Evolutionary conservation across 345 rosid genomes (phyloP).

Genomic region (Eutrema yunnanense): DNA sequence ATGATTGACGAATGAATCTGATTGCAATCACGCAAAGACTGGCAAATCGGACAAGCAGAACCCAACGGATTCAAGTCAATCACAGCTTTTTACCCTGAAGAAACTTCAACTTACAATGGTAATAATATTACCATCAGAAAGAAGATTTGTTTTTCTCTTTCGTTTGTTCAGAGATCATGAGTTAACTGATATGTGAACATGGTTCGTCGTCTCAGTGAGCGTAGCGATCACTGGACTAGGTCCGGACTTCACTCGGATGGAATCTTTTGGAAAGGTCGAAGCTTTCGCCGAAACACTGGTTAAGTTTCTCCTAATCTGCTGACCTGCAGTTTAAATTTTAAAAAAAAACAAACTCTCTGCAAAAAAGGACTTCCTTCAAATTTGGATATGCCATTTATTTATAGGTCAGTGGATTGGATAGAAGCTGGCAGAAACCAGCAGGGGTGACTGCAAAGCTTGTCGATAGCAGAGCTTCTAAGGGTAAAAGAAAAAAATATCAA

Average conservation of each 20-base stretch:
- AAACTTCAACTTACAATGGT: constrained; percentile 62
- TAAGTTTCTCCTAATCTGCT: constrained; percentile 1
- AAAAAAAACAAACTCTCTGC: not conserved
- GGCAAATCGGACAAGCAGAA: constrained; percentile 73
- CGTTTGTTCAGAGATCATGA: not conserved
- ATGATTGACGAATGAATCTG: not conserved
- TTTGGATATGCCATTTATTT: not conserved
- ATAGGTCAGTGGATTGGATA: constrained; percentile 83
- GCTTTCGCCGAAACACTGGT: constrained; percentile 88
- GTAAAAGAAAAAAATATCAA: constrained; percentile 24
- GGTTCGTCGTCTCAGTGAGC: constrained; percentile 20
- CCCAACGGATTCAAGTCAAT: constrained; percentile 73
- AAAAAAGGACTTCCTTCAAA: not conserved
- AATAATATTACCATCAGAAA: not conserved
- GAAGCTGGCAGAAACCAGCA: constrained; percentile 90
- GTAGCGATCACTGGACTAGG: constrained; percentile 68
- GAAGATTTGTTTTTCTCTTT: not conserved
- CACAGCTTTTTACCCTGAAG: constrained; percentile 78
- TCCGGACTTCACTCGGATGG: constrained; percentile 84
- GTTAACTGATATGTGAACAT: not conserved
- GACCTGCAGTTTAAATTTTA: not conserved
- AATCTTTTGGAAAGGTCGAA: constrained; percentile 92
- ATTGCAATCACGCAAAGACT: constrained; percentile 36
- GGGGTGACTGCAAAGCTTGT: constrained; percentile 81
- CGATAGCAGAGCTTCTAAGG: constrained; percentile 57